Evolutionary conservation across 495 filamentous ascomycete genomes (phyloP), one percentile per base, ranked within the genome.

Genomic region (Trypethelium eluteriae): DNA sequence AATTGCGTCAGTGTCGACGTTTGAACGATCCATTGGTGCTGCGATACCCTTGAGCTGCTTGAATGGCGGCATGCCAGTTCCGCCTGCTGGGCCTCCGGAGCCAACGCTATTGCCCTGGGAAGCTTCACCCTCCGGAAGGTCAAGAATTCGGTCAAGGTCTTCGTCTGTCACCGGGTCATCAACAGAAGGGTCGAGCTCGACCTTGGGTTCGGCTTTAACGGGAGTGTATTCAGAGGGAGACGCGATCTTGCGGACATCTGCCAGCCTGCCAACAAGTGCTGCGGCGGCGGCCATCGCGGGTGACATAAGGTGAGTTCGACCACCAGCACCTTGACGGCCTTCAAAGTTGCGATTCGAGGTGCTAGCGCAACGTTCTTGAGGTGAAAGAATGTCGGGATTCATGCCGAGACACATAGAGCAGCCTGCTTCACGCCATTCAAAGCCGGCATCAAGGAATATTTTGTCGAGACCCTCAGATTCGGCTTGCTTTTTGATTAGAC

Each of bases 351-450:
- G 90, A 80, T 98, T 98, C 70, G 89, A 93, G 67, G 94, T 98
- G 75, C 87, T 91, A 47, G 94, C 94, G 72, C 94, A 98, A 66
- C 94, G 86, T 80, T 98, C 94, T 74, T 88, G 84, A 56, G 94
- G 94, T 2, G 90, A 86, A n/a, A 98, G 84, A 71, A 98, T 96
- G 77, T 98, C 94, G 0, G 94, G 92, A 81, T 98, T 98, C 94
- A 98, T 98, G 76, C 94, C 94, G 38, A 98, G 84, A 72, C 94
- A 98, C 94, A 98, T 98, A 64, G 89, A 93, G 81, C 94, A 98
- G 56, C 94, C 94, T 66, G 94, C 94, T 82, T 98, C 94, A 67
- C 94, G 84, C 93, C 93, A 98, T 75, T 98, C 94, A 66, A 97
- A 98, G 7, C 94, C 94, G 63, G 94, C 91, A 53, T 96, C 91